phyloP scores from a whole-genome alignment of 2,329 filamentous ascomycete species.

The Aphanoascus verrucosus region DNA sequence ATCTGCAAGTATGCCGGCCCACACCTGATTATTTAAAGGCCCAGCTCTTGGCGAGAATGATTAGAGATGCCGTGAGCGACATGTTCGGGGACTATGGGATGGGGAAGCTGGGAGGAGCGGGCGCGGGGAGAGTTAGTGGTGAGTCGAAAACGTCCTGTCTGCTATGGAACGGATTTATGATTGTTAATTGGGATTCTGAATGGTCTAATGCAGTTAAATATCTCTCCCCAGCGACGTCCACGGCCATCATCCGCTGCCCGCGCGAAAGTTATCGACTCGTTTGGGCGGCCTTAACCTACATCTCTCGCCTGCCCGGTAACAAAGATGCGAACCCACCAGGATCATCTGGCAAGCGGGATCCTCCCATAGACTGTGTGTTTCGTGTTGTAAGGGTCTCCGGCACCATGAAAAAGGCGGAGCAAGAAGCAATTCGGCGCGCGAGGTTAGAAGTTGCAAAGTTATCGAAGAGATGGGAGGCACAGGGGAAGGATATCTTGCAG shows the following conservation, averaged over 20 bases:
- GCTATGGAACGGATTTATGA: background rate
- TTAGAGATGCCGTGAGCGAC: slow-evolving; percentile 58
- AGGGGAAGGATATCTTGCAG: slow-evolving; percentile 33
- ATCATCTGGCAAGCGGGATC: background rate
- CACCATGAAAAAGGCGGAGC: slow-evolving; percentile 83
- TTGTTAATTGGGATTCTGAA: background rate
- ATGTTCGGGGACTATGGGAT: slow-evolving; percentile 85
- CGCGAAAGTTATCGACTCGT: slow-evolving; percentile 75
- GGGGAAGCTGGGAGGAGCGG: slow-evolving; percentile 47
- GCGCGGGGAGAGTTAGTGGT: slow-evolving; percentile 61
- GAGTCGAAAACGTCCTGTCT: slow-evolving; percentile 19
- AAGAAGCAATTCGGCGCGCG: slow-evolving; percentile 74
- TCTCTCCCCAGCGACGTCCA: slow-evolving; percentile 81
- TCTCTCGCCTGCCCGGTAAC: slow-evolving; percentile 57
- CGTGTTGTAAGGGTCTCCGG: slow-evolving; percentile 79
- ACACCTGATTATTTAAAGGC: slow-evolving; percentile 61
- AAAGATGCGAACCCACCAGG: slow-evolving; percentile 22
- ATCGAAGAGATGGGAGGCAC: slow-evolving; percentile 41
- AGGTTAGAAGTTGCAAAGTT: slow-evolving; percentile 60
- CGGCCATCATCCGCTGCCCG: slow-evolving; percentile 76
- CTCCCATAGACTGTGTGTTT: slow-evolving; percentile 55
- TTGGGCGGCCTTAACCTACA: slow-evolving; percentile 79
- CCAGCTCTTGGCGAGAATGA: slow-evolving; percentile 53
- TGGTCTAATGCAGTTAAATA: slow-evolving; percentile 66
- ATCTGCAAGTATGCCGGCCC: slow-evolving; percentile 67